Percentiles rank a stretch among this genome's conserved stretches.
phyloP scores from a whole-genome alignment of 2,329 filamentous ascomycete species.

The Ophiostoma perfectum region DNA sequence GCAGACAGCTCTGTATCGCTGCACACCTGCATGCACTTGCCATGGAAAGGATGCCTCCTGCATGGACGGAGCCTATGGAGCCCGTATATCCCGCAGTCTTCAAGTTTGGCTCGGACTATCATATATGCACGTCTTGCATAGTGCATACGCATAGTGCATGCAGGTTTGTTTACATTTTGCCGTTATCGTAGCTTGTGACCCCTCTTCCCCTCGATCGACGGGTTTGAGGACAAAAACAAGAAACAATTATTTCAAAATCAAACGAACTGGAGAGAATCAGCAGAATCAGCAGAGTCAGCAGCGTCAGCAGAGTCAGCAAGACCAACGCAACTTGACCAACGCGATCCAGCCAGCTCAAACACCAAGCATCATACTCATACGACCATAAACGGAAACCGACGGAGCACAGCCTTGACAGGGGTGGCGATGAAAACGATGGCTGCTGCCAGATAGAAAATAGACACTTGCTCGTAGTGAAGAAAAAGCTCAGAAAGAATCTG shows the following conservation, averaged over 20 bases:
- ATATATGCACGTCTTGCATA: slow-evolving; percentile 12
- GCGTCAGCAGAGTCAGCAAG: no score
- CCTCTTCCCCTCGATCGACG: slow-evolving; percentile 3
- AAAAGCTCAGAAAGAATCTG: neutral
- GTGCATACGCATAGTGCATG: slow-evolving; percentile 5
- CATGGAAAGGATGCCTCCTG: slow-evolving; percentile 4
- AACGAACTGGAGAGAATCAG: no score
- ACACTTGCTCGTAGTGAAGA: neutral
- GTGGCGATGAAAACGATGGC: neutral
- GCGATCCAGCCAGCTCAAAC: no score
- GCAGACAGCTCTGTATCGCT: no score
- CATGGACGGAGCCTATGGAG: neutral
- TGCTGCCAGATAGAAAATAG: neutral
- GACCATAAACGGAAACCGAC: slow-evolving; percentile 8
- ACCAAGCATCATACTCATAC: neutral
- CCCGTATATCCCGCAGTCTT: neutral
- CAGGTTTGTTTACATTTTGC: neutral
- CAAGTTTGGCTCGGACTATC: neutral
- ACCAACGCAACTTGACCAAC: no score
- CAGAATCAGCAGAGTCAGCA: no score
- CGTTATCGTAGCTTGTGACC: neutral
- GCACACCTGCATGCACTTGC: slow-evolving; percentile 2
- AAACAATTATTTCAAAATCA: neutral
- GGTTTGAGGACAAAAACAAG: neutral
- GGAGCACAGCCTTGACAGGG: neutral